Evolutionary conservation across 176 grass and related monocot species (phyloP).

Genomic region (Triticum turgidum): DNA sequence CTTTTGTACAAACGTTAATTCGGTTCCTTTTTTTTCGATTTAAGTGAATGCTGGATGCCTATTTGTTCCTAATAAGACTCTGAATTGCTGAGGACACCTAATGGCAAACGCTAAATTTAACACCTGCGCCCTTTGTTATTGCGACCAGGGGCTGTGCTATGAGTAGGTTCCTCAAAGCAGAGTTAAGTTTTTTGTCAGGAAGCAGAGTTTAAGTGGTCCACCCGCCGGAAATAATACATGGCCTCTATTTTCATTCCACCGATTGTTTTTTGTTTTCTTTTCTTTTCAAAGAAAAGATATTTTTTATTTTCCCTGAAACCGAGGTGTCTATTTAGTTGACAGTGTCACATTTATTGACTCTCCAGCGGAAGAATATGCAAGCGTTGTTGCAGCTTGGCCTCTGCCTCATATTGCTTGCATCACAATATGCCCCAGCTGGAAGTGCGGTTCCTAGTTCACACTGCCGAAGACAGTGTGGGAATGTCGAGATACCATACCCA

Average conservation of each 20-base stretch:
- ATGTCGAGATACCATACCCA: conserved; percentile 33
- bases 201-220: no score
- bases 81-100: background rate
- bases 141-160: background rate
- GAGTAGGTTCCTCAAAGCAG: background rate
- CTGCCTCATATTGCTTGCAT: background rate
- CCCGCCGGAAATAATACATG: background rate
- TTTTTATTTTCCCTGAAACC: background rate
- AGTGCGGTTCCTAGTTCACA: background rate
- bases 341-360: background rate
- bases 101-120: background rate
- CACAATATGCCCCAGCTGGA: background rate
- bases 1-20: background rate
- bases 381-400: background rate
- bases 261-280: no score
- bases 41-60: background rate
- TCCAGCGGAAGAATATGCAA: background rate
- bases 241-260: background rate
- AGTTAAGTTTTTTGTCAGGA: no score
- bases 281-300: no score
- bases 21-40: background rate
- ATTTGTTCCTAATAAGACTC: background rate
- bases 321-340: background rate
- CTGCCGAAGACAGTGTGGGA: conserved; percentile 35
- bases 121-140: background rate